Evolutionary conservation across 371 early-diverging fungal genomes (phyloP), one percentile per base, ranked within the genome.

Genomic region (Mortierella sp.): DNA sequence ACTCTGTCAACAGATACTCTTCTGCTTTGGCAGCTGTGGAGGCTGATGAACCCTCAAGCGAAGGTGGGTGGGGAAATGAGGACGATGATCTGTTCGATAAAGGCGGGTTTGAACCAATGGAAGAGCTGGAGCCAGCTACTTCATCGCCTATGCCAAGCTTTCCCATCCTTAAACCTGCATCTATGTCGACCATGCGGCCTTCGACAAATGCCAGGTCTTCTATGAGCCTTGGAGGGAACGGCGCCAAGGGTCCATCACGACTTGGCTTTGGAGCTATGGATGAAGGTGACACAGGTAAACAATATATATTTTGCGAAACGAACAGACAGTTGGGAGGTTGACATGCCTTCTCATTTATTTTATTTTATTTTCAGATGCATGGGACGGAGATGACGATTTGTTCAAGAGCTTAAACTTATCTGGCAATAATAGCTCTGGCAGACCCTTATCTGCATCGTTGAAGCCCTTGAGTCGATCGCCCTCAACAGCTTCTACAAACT

Each of bases 21-120:
- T 69, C 80, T 15, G 80, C 80, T 9, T 66, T 79, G 70, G 80
- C 80, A 4, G 67, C 80, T 2, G 70, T 79, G 5, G 80, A 79
- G 64, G 62, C 60, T 10, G 74, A 79, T 54, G 80, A 79, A 51
- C 58, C 55, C 19, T 34, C 49, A 40, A 55, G 34, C 10, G 60
- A 34, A 22, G 64, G 45, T 9, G 68, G 64, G 4, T 79, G 80
- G 80, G 80, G 70, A 29, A 70, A 79, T 17, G 80, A 66, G 9
- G 79, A 72, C n/a, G 74, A 74, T n/a, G 80, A 70, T 40, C 35
- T 79, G 34, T 79, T 79, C 68, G 70, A 62, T 3, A 72, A 79
- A 31, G 62, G 66, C 23, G 79, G 70, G 8, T 70, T 79, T 32
- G 80, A 79, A 53, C 80, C 80, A 0, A 73, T 79, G 70, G 80